These are phyloP conservation scores for Alternaria sp. DNA, from an alignment of 2,329 filamentous ascomycete genomes.

Conservation along the genomic window DNA sequence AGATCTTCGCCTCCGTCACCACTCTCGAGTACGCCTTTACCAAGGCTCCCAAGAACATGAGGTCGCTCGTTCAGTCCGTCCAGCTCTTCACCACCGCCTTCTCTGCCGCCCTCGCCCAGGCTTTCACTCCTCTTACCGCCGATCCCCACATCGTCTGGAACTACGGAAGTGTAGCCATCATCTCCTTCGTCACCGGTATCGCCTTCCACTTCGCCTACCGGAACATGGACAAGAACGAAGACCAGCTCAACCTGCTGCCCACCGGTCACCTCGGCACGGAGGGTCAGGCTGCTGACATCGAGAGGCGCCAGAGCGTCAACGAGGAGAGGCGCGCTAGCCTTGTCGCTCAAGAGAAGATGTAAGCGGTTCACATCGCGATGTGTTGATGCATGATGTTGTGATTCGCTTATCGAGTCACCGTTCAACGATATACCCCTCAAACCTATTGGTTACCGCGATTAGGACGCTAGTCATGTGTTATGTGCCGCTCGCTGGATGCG, in stretches of 20 bases:
- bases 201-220: conserved; percentile 43
- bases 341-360: conserved; percentile 22
- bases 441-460: not conserved
- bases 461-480: not conserved
- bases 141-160: conserved; percentile 44
- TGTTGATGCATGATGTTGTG: not conserved
- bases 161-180: conserved; percentile 46
- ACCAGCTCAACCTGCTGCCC: conserved; percentile 48
- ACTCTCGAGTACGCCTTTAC: conserved; percentile 76
- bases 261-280: conserved; percentile 44
- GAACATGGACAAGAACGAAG: conserved; percentile 43
- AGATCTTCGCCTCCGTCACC: conserved; percentile 71
- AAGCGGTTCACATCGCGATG: not conserved
- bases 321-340: conserved; percentile 19
- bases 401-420: not conserved
- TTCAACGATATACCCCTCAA: conserved; percentile 8
- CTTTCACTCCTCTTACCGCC: conserved; percentile 34
- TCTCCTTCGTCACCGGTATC: conserved; percentile 42
- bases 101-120: conserved; percentile 39
- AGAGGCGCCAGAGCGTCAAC: conserved; percentile 32
- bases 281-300: conserved; percentile 38
- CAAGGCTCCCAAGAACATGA: conserved; percentile 73
- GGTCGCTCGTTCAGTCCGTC: conserved; percentile 47
- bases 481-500: not conserved
- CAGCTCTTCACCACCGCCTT: conserved; percentile 47